Evolutionary conservation across 192 early-diverging fungal species (phyloP).

Genomic region (Gamsiella multidivaricata): DNA sequence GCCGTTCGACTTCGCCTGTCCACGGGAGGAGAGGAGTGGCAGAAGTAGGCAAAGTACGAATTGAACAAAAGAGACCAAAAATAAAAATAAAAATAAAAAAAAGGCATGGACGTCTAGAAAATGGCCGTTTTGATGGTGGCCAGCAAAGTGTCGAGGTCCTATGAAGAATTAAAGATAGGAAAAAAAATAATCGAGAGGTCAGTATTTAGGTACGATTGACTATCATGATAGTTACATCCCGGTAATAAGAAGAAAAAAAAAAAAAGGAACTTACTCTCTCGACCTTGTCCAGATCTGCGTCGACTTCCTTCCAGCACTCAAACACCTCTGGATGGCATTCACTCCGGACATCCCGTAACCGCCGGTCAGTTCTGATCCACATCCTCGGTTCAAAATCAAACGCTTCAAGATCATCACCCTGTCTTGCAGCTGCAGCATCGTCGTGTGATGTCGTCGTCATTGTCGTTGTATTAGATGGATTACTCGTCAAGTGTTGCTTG

Average conservation of each 20-base stretch:
- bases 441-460: background rate
- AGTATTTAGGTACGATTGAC: too few relatives aligned
- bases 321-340: constrained; percentile 53
- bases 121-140: constrained; percentile 44
- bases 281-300: constrained; percentile 52
- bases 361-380: constrained; percentile 34
- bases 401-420: background rate
- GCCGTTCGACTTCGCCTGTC: too few relatives aligned
- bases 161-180: background rate
- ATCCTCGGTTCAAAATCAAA: constrained; percentile 27
- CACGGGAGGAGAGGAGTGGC: too few relatives aligned
- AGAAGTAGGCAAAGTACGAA: too few relatives aligned
- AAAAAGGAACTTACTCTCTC: constrained; percentile 27
- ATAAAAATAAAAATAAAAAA: background rate
- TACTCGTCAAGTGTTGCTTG: background rate
- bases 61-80: background rate
- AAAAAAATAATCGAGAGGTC: background rate
- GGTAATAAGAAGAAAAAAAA: background rate
- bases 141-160: constrained; percentile 48
- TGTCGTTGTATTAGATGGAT: background rate
- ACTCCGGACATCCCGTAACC: constrained; percentile 30
- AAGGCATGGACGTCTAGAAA: constrained; percentile 21
- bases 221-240: too few relatives aligned
- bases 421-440: background rate
- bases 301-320: constrained; percentile 49